A percentile compares a stretch with the other conserved stretches of the same genome.
phyloP scores from a whole-genome alignment of 208 protist genomes.

The Trypanosoma melophagium region DNA sequence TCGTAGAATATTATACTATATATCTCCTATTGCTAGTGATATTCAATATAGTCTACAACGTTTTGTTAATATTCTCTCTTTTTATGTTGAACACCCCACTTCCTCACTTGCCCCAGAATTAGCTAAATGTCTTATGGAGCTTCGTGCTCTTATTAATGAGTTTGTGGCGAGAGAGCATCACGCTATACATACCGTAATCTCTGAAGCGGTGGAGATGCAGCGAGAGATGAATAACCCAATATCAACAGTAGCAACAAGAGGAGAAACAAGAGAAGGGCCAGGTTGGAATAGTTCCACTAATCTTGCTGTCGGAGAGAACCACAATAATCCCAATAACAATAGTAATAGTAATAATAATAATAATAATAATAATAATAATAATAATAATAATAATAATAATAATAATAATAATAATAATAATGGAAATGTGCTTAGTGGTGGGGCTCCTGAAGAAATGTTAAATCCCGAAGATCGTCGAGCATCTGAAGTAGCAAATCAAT shows the following conservation, averaged over 20 bases:
- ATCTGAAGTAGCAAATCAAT: neutral
- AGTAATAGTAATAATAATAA: too few relatives aligned
- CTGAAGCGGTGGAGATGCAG: constrained; percentile 21
- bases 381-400: neutral
- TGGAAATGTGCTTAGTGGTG: neutral
- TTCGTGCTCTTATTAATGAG: constrained; percentile 56
- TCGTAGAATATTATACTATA: constrained; percentile 62
- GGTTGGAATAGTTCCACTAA: too few relatives aligned
- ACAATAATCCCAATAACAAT: constrained; percentile 6
- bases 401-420: neutral
- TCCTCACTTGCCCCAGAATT: constrained; percentile 53
- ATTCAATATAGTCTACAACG: constrained; percentile 49
- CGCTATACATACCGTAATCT: constrained; percentile 55
- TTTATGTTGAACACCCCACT: constrained; percentile 52
- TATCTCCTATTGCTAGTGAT: constrained; percentile 56
- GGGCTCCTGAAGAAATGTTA: neutral
- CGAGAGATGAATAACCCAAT: neutral
- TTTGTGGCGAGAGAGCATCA: constrained; percentile 49
- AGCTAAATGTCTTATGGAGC: constrained; percentile 60
- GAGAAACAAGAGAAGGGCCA: neutral
- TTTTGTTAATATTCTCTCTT: constrained; percentile 52
- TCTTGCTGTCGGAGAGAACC: neutral
- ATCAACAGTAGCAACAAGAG: neutral
- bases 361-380: too few relatives aligned
- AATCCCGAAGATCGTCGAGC: neutral